These are phyloP conservation scores for Castanopsis chinensis DNA, from an alignment of 306 rosid species.

Conservation along the genomic window DNA sequence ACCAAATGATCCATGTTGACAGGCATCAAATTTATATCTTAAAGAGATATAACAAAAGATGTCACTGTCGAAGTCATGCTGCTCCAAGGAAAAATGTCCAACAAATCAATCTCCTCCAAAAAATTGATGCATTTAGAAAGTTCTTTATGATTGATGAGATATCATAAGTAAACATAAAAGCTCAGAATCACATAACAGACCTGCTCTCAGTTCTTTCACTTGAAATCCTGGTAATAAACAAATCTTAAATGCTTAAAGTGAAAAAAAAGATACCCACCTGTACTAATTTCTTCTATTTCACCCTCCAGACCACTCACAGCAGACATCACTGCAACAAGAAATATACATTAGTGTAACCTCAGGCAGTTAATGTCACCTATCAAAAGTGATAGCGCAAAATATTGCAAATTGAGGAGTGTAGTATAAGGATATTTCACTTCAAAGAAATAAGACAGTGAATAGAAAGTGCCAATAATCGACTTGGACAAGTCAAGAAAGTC, in stretches of 20 bases:
- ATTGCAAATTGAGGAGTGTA: not conserved
- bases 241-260: conserved; percentile 7
- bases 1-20: not conserved
- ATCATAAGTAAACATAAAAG: not conserved
- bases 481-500: not conserved
- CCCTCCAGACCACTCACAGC: conserved; percentile 90
- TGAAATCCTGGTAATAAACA: not conserved
- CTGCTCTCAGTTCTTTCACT: not conserved
- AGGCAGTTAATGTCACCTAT: not conserved
- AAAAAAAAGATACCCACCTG: conserved; percentile 59
- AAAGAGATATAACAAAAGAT: not conserved
- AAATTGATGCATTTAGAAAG: not conserved
- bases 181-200: not conserved
- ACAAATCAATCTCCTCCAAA: conserved; percentile 1
- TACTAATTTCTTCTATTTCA: conserved; percentile 61
- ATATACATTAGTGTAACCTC: conserved; percentile 10
- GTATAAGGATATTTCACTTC: not conserved
- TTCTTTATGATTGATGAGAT: not conserved
- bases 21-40: not conserved
- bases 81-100: not conserved
- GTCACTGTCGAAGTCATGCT: not conserved
- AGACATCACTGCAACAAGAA: conserved; percentile 70
- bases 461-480: not conserved
- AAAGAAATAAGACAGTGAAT: not conserved
- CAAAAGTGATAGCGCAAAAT: conserved; percentile 6